A percentile compares a stretch with the other conserved stretches of the same genome.
Evolutionary conservation across 306 rosid genomes (phyloP).

Genomic region (Delonix regia): DNA sequence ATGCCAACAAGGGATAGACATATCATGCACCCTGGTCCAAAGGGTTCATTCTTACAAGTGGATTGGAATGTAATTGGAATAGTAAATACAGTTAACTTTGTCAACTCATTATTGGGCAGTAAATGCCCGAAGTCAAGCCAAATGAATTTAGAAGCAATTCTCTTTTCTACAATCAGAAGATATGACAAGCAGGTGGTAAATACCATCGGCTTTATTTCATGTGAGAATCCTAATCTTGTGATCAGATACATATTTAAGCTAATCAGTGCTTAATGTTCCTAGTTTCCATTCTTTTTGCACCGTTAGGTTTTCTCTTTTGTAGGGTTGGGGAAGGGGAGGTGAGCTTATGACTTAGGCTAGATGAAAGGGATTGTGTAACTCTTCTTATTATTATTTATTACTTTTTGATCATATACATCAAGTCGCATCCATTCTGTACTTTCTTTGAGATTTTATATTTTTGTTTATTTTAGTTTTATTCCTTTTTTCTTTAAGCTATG

Average conservation of each 20-base stretch:
- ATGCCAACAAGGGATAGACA: slow-evolving; percentile 28
- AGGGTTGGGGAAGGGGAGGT: no score
- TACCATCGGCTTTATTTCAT: not conserved
- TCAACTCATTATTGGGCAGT: not conserved
- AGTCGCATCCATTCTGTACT: not conserved
- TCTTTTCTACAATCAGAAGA: not conserved
- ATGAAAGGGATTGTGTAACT: not conserved
- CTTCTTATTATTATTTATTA: not conserved
- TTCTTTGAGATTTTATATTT: not conserved
- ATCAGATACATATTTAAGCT: not conserved
- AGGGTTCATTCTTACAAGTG: not conserved
- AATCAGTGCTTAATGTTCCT: not conserved
- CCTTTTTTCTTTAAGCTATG: not conserved
- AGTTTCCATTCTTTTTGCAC: not conserved
- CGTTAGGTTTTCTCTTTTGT: not conserved
- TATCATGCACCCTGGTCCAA: not conserved
- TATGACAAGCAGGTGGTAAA: not conserved
- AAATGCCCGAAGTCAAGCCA: not conserved
- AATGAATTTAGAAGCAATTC: slow-evolving; percentile 11
- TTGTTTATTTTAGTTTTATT: not conserved
- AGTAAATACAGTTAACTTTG: not conserved
- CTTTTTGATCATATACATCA: not conserved
- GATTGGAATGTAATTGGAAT: not conserved
- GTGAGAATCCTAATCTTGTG: slow-evolving; percentile 10
- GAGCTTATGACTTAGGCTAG: not conserved